Evolutionary conservation across 768 basidiomycete species (phyloP), one percentile per base, ranked within the genome.

Genomic region (Polyporus arcularius): DNA sequence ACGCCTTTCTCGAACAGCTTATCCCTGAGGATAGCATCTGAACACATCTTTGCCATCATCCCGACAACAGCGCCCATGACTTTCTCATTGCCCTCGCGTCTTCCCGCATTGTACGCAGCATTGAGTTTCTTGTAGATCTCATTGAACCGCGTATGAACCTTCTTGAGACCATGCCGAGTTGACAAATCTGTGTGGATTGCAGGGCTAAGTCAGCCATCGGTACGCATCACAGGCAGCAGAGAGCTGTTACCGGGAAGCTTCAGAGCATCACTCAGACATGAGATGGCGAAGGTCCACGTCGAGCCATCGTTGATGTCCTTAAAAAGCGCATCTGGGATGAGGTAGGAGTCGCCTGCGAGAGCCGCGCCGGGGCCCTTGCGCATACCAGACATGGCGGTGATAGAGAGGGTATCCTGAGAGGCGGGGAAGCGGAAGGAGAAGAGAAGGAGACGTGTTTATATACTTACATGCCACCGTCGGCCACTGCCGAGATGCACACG

Each of bases 31-130:
- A 88, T 74, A 3, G 83, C 76, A 67, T 88, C 87, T 0, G 76
- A 78, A 32, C 79, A 86, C 83, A 88, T 85, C 66, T 84, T 85
- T 12, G 85, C 80, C 62, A 81, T 86, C 50, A 89, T 84, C 8
- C 81, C 83, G 9, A 86, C 76, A 46, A 88, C 81, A 0, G 81
- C 85, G 0, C 85, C 86, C 50, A 74, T 71, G 15, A 87, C 73
- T 57, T 77, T 79, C 41, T 81, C 77, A 67, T 83, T 82, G 0
- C 72, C 70, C 1, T 58, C 41, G 62, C 82, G 74, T 14, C 70
- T 73, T 2, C 76, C 61, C 1, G 51, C 56, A 1, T 16, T 68
- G 64, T 82, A 88, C 2, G 79, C 73, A n/a, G 73, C 72, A 46
- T 86, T 80, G 28, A 88, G 76, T 28, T 76, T 77, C 15, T 71